Percentiles rank a stretch among this genome's conserved stretches.
These are phyloP conservation scores for Porpolomopsis calyptriformis DNA, from an alignment of 768 basidiomycete species.

Conservation along the genomic window DNA sequence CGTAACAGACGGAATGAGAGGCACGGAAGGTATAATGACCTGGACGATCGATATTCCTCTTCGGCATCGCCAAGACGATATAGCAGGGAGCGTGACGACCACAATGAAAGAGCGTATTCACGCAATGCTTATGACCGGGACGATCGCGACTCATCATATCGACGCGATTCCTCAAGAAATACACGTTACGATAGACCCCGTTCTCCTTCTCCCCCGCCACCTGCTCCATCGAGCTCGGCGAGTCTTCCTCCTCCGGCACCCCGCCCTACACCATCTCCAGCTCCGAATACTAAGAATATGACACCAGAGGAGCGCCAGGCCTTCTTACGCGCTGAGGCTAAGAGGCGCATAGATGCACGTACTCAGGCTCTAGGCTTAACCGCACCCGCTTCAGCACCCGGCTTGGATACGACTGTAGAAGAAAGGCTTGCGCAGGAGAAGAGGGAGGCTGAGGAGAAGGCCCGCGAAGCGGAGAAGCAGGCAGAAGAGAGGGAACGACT, in stretches of 20 bases:
- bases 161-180: slow-evolving; percentile 19
- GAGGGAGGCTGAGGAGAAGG: slow-evolving; percentile 85
- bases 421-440: slow-evolving; percentile 79
- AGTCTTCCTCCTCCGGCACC: slow-evolving; percentile 34
- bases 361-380: slow-evolving; percentile 77
- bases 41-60: slow-evolving; percentile 34
- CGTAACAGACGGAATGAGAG: slow-evolving; percentile 79
- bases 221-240: slow-evolving; percentile 37
- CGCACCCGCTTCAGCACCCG: slow-evolving; percentile 32
- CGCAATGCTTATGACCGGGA: slow-evolving; percentile 40
- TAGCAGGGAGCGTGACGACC: slow-evolving; percentile 16
- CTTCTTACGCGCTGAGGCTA: slow-evolving; percentile 68
- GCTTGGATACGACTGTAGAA: slow-evolving; percentile 71
- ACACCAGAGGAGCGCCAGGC: slow-evolving; percentile 74
- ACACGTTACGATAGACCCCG: slow-evolving; percentile 35
- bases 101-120: slow-evolving; percentile 42
- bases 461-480: slow-evolving; percentile 63
- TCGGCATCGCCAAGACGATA: slow-evolving; percentile 25
- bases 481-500: slow-evolving; percentile 69
- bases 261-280: slow-evolving; percentile 49
- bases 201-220: slow-evolving; percentile 38
- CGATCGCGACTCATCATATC: slow-evolving; percentile 24
- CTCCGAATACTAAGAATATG: slow-evolving; percentile 64
- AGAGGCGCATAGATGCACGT: slow-evolving; percentile 72
- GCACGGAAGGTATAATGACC: slow-evolving; percentile 57